Evolutionary conservation across 148 eudicot genomes (phyloP), one percentile per base, ranked within the genome.

Genomic region (Limonium bicolor): DNA sequence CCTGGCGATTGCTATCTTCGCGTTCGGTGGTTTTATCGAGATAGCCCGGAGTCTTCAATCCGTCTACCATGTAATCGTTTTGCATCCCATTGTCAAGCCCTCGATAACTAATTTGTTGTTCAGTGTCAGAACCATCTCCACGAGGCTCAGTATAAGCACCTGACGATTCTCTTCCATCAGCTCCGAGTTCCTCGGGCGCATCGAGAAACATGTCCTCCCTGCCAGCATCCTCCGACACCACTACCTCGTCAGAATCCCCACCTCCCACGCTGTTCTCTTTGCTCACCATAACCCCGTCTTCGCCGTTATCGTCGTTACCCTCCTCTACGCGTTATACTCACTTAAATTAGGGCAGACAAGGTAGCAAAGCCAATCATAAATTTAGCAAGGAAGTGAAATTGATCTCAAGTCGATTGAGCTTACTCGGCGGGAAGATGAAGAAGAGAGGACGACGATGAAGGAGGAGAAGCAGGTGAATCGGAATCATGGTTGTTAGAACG

Each of bases 171-270:
- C 68, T 68, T 29, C 63, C 74, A 13, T 72, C 84, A 45, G 69
- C 58, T 17, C 69, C 66, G 62, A 80, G 55, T 61, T 80, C 97
- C 65, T 88, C 99, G 1, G 99, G 71, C 48, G 93, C 90, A 60
- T 90, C 99, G 47, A 80, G 73, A 65, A 90, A 90, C 84, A 76
- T 82, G 41, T 88, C 97, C 29, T 88, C 94, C 56, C 69, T 74
- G 24, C 71, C 86, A 23, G 73, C 92, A 58, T 90, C 99, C 45
- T 83, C 96, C 15, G 67, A 56, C 33, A 62, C 69, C 49, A 60
- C 78, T 59, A 51, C 76, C 20, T 79, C 94, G 54, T 62, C 71
- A 17, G 77, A 69, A 20, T 58, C 65, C 27, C 66, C 73, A 41
- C 66, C 71, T 35, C 80, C 67, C 47, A 66, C 56, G 41, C 66